Evolutionary conservation across 106 monocot species (phyloP).

Genomic region (Gastrodia elata): DNA sequence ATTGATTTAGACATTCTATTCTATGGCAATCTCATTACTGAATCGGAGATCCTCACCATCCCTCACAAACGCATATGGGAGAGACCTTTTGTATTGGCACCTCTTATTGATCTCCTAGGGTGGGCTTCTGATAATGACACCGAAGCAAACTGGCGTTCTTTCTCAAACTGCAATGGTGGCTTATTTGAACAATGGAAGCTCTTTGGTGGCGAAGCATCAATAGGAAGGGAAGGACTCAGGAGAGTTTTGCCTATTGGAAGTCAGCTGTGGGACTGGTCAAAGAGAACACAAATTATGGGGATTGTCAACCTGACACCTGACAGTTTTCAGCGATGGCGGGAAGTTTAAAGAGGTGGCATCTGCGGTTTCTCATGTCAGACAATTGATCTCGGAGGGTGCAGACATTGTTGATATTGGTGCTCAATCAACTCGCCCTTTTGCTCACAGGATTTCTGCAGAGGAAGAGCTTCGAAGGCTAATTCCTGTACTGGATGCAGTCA

Average conservation of each 20-base stretch:
- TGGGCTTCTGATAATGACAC: conserved; percentile 30
- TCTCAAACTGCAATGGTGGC: conserved; percentile 34
- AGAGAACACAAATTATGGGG: conserved; percentile 83
- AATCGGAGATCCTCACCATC: conserved; percentile 53
- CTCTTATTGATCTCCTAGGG: conserved; percentile 80
- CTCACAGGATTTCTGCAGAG: conserved; percentile 35
- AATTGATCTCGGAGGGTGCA: conserved; percentile 68
- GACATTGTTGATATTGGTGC: conserved; percentile 93
- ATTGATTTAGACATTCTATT: conserved; percentile 94
- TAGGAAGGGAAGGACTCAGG: conserved; percentile 47
- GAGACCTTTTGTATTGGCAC: conserved; percentile 87
- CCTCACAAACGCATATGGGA: conserved; percentile 85
- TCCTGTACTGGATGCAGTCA: conserved; percentile 64
- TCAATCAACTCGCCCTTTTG: conserved; percentile 81
- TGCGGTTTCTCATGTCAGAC: conserved; percentile 54
- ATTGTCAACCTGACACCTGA: conserved; percentile 86
- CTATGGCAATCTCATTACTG: conserved; percentile 41
- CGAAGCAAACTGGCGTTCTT: conserved; percentile 71
- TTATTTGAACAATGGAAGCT: conserved; percentile 64
- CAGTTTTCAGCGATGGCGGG: conserved; percentile 94
- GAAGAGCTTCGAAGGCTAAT: conserved; percentile 74
- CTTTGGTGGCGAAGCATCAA: conserved; percentile 63
- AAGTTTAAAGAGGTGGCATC: conserved; percentile 43
- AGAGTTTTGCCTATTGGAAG: conserved; percentile 66
- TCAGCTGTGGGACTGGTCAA: conserved; percentile 57